Conservation (phyloP, 345 rosid species). For the Nephelium lappaceum region DNA sequence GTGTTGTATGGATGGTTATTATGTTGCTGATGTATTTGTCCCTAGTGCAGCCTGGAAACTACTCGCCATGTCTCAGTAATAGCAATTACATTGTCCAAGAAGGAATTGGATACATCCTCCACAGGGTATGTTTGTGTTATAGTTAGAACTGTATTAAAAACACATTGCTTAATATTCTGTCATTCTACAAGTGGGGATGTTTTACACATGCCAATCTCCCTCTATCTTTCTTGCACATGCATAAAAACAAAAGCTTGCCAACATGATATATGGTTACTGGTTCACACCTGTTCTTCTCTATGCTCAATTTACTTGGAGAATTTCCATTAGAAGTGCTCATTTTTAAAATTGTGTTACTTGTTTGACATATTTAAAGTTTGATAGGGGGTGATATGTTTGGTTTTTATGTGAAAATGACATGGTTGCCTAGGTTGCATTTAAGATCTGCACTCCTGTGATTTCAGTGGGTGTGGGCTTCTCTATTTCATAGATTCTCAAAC, state of each 20-base stretch:
- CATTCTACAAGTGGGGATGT: background rate
- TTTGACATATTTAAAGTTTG: background rate
- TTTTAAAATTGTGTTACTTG: background rate
- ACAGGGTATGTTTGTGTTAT: slow-evolving; percentile 25
- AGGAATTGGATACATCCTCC: slow-evolving; percentile 31
- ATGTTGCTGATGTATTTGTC: slow-evolving; percentile 4
- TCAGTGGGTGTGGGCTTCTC: background rate
- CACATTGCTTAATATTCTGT: background rate
- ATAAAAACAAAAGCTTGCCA: background rate
- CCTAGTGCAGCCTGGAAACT: slow-evolving; percentile 33
- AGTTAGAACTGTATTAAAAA: background rate
- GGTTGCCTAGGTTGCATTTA: background rate
- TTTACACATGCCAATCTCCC: background rate
- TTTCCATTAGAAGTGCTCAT: background rate
- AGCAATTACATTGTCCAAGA: slow-evolving; percentile 36
- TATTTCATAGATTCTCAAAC: too few species aligned
- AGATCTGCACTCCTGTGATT: background rate
- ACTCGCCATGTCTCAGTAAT: slow-evolving; percentile 43
- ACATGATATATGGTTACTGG: background rate
- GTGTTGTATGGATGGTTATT: background rate
- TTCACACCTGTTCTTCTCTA: background rate
- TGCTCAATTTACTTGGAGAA: background rate
- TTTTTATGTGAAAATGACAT: background rate
- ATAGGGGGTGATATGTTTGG: background rate
- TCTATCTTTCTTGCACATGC: background rate